Evolutionary conservation across 257 asterid species (phyloP).

Genomic region (Coffea eugenioides): DNA sequence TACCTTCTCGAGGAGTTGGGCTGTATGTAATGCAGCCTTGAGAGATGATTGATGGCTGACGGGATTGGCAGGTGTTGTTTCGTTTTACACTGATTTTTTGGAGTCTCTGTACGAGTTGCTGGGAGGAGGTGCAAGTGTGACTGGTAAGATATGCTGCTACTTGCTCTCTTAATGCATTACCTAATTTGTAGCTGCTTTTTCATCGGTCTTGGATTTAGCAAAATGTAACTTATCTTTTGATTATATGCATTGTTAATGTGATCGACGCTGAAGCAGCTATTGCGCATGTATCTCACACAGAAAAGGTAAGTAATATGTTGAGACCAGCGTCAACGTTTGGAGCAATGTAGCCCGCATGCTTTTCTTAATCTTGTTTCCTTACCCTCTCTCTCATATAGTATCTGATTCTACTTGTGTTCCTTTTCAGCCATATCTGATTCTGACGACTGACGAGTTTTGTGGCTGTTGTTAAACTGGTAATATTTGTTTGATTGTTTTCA

Average conservation of each 20-base stretch:
- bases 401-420: neutral
- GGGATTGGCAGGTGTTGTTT: conserved; percentile 55
- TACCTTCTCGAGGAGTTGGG: neutral
- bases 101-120: conserved; percentile 64
- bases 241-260: neutral
- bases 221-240: neutral
- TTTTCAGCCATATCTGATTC: conserved; percentile 8
- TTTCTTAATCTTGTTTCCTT: too few species aligned
- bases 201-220: neutral
- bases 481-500: conserved; percentile 30
- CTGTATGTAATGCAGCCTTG: neutral
- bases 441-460: conserved; percentile 12
- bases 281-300: conserved; percentile 65
- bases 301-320: conserved; percentile 46
- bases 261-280: conserved; percentile 47
- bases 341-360: neutral
- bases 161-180: neutral
- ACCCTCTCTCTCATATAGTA: neutral
- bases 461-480: conserved; percentile 14
- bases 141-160: conserved; percentile 49
- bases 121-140: conserved; percentile 72
- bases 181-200: neutral
- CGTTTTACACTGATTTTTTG: conserved; percentile 74
- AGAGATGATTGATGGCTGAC: conserved; percentile 5
- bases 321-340: neutral